phyloP scores from a whole-genome alignment of 2,329 filamentous ascomycete genomes.

The Colletotrichum spaethianum region DNA sequence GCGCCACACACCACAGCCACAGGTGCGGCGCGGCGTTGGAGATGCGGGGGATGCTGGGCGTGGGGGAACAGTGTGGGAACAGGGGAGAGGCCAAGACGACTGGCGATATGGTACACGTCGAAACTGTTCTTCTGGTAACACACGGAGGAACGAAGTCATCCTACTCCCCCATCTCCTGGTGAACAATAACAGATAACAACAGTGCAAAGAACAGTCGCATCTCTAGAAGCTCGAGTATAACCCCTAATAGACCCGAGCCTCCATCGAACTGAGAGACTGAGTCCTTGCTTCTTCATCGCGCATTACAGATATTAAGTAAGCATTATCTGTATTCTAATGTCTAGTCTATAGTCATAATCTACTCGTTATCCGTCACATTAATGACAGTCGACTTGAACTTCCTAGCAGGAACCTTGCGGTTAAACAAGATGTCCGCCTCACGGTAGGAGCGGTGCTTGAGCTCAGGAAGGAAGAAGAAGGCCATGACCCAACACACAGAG shows the following conservation, averaged over 20 bases:
- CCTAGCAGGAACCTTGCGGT: slow-evolving; percentile 56
- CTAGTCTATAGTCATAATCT: slow-evolving; percentile 17
- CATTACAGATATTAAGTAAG: not conserved
- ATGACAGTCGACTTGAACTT: slow-evolving; percentile 61
- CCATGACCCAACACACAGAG: slow-evolving; percentile 55
- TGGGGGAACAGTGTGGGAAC: not conserved
- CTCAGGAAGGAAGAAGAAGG: slow-evolving; percentile 61
- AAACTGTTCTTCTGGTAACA: not conserved
- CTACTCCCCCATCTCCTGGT: not conserved
- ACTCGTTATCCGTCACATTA: slow-evolving; percentile 58
- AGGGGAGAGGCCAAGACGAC: too few species aligned
- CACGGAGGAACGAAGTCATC: not conserved
- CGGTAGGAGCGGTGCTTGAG: slow-evolving; percentile 61
- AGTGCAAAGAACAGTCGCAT: not conserved
- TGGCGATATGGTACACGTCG: not conserved
- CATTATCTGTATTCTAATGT: not conserved
- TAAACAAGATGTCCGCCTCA: slow-evolving; percentile 61
- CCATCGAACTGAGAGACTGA: not conserved
- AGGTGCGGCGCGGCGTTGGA: not conserved
- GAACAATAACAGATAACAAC: fast-evolving
- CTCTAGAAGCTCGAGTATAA: not conserved
- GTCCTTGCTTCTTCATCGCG: too few species aligned
- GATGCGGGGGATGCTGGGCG: not conserved
- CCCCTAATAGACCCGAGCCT: not conserved
- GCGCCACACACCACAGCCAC: not conserved